Conservation (phyloP, 345 rosid genomes). For the Luvunga scandens region DNA sequence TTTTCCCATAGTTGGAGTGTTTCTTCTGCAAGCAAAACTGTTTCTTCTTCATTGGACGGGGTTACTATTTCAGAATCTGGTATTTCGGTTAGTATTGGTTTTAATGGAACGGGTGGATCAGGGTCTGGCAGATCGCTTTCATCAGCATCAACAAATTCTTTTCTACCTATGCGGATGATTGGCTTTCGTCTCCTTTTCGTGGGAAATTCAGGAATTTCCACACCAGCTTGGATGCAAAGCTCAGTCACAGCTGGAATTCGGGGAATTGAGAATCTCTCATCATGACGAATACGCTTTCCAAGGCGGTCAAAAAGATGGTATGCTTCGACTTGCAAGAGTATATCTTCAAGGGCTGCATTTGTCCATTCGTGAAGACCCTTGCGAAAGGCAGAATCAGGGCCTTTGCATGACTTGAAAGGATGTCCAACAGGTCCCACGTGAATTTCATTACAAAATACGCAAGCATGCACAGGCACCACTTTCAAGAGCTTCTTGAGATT, state of each 20-base stretch:
- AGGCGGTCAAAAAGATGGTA: slow-evolving; percentile 83
- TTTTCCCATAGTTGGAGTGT: slow-evolving; percentile 73
- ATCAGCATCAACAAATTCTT: slow-evolving; percentile 85
- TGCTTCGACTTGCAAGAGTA: slow-evolving; percentile 63
- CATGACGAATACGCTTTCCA: slow-evolving; percentile 74
- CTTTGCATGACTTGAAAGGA: slow-evolving; percentile 93
- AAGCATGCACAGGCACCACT: slow-evolving; percentile 85
- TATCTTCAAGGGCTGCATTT: slow-evolving; percentile 62
- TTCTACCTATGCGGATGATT: slow-evolving; percentile 67
- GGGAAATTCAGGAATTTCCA: slow-evolving; percentile 65
- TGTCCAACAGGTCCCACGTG: slow-evolving; percentile 90
- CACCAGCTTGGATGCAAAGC: slow-evolving; percentile 94
- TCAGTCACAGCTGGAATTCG: slow-evolving; percentile 78
- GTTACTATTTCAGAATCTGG: slow-evolving; percentile 51
- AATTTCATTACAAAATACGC: slow-evolving; percentile 82
- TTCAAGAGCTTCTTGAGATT: slow-evolving; percentile 75
- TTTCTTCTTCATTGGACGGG: slow-evolving; percentile 61
- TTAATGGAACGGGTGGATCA: slow-evolving; percentile 46
- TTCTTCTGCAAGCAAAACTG: slow-evolving; percentile 61
- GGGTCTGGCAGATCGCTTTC: slow-evolving; percentile 88
- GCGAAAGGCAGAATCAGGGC: slow-evolving; percentile 54
- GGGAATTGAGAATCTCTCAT: slow-evolving; percentile 73
- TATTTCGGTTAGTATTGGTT: slow-evolving; percentile 55
- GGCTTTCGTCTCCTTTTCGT: slow-evolving; percentile 90
- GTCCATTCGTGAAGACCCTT: slow-evolving; percentile 89